These are phyloP conservation scores for Erysimum cheiranthoides DNA, from an alignment of 345 rosid species.

Conservation along the genomic window DNA sequence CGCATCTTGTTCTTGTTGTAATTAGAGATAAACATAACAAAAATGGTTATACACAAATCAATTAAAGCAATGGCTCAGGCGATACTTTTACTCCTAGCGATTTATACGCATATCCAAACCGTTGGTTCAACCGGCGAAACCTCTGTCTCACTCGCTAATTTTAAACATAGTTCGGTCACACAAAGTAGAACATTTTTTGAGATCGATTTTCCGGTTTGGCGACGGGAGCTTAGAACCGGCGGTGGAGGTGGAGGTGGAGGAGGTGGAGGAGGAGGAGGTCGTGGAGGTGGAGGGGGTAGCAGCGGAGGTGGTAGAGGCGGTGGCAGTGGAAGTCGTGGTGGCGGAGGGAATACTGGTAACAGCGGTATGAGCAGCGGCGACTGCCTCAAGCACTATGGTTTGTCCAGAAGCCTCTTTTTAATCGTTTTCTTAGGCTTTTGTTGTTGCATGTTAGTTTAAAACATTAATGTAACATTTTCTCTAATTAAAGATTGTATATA, in stretches of 20 bases:
- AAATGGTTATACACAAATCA: constrained; percentile 25
- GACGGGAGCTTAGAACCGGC: constrained; percentile 3
- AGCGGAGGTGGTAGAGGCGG: constrained; percentile 58
- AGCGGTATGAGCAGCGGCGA: neutral
- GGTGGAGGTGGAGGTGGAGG: neutral
- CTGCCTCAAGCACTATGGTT: no score
- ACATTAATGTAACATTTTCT: no score
- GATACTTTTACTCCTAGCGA: constrained; percentile 24
- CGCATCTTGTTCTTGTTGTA: neutral
- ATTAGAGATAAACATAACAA: neutral
- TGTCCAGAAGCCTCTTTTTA: no score
- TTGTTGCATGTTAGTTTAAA: no score
- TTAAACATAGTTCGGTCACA: neutral
- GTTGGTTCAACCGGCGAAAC: constrained; percentile 28
- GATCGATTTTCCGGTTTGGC: neutral
- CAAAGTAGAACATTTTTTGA: neutral
- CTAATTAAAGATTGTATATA: no score
- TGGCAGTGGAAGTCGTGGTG: constrained; percentile 26
- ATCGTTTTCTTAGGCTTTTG: neutral
- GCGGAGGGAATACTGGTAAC: constrained; percentile 36
- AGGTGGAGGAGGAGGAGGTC: neutral
- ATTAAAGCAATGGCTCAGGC: neutral
- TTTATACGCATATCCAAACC: constrained; percentile 20
- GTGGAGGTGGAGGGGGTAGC: constrained; percentile 51
- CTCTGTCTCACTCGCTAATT: constrained; percentile 11